A percentile compares a stretch with the other conserved stretches of the same genome.
phyloP scores from a whole-genome alignment of 2,329 filamentous ascomycete genomes.

The Aureobasidium sp. region DNA sequence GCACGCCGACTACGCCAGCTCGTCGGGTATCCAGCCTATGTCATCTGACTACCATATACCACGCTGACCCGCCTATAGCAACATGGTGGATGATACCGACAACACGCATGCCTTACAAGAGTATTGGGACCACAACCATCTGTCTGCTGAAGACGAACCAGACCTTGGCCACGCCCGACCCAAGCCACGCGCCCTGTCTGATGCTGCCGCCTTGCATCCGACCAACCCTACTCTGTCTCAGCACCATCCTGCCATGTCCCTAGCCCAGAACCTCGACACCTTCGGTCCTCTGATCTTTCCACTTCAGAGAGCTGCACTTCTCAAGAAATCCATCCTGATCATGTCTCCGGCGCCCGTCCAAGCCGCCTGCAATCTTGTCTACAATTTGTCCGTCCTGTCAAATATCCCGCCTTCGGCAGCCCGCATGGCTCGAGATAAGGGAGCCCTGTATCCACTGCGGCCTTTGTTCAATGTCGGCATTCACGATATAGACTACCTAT shows the following conservation, averaged over 20 bases:
- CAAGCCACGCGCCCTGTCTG: constrained; percentile 44
- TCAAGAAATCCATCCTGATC: constrained; percentile 82
- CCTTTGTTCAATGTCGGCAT: constrained; percentile 92
- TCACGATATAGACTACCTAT: constrained; percentile 78
- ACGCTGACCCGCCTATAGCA: constrained; percentile 25
- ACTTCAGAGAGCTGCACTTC: constrained; percentile 75
- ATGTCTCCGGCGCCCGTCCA: constrained; percentile 82
- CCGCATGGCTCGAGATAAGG: constrained; percentile 54
- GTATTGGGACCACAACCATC: constrained; percentile 68
- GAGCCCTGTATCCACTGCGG: constrained; percentile 58
- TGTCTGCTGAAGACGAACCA: not conserved
- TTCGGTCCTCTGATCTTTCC: constrained; percentile 93
- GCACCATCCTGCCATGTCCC: constrained; percentile 79
- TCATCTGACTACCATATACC: not conserved
- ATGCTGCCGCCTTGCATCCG: constrained; percentile 52
- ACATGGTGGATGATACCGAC: constrained; percentile 58
- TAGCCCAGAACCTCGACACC: constrained; percentile 67
- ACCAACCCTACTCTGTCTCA: constrained; percentile 62
- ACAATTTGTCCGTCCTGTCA: constrained; percentile 86
- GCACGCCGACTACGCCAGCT: constrained; percentile 68
- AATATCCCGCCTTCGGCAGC: constrained; percentile 72
- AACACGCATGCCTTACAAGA: constrained; percentile 60
- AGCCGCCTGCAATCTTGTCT: constrained; percentile 87
- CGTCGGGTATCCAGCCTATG: constrained; percentile 49
- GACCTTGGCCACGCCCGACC: constrained; percentile 61